These are phyloP conservation scores for Quercus mongolica DNA, from an alignment of 306 rosid species.

Conservation along the genomic window DNA sequence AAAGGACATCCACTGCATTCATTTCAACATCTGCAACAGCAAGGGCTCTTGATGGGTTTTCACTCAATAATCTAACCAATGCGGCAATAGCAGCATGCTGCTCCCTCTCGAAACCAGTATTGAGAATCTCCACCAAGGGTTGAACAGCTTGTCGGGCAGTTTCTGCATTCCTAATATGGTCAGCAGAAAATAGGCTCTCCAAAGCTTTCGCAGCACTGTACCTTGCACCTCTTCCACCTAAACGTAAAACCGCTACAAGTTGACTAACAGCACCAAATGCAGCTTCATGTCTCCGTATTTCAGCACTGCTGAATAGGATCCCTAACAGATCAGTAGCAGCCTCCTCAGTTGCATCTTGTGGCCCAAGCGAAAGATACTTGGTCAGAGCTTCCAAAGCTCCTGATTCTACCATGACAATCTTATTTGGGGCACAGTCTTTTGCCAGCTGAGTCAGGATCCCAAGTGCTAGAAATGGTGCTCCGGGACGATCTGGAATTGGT, in stretches of 20 bases:
- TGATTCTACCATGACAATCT: slow-evolving; percentile 89
- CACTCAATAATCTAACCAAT: slow-evolving; percentile 86
- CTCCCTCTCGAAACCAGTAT: slow-evolving; percentile 89
- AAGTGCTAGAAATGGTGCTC: slow-evolving; percentile 96
- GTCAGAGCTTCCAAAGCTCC: slow-evolving; percentile 95
- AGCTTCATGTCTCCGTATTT: slow-evolving; percentile 87
- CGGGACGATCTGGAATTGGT: slow-evolving; percentile 99
- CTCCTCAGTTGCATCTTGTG: slow-evolving; percentile 96
- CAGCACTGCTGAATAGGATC: slow-evolving; percentile 89
- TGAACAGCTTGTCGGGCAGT: slow-evolving; percentile 92
- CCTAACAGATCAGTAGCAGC: slow-evolving; percentile 97
- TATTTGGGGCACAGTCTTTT: slow-evolving; percentile 88
- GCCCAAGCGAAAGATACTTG: slow-evolving; percentile 93
- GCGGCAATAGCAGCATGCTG: slow-evolving; percentile 99
- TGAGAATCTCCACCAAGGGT: slow-evolving; percentile 98
- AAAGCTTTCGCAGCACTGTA: slow-evolving; percentile 96
- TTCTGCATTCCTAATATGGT: slow-evolving; percentile 95
- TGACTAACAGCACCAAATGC: slow-evolving; percentile 93
- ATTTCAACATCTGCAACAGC: slow-evolving; percentile 98
- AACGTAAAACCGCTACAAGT: slow-evolving; percentile 95
- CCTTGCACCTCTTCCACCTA: slow-evolving; percentile 96
- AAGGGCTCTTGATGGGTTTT: slow-evolving; percentile 93
- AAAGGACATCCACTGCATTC: slow-evolving; percentile 99
- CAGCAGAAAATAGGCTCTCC: slow-evolving; percentile 96
- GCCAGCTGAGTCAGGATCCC: slow-evolving; percentile 82